Evolutionary conservation across 441 rosid species (phyloP).

Genomic region (Codiaeum variegatum): DNA sequence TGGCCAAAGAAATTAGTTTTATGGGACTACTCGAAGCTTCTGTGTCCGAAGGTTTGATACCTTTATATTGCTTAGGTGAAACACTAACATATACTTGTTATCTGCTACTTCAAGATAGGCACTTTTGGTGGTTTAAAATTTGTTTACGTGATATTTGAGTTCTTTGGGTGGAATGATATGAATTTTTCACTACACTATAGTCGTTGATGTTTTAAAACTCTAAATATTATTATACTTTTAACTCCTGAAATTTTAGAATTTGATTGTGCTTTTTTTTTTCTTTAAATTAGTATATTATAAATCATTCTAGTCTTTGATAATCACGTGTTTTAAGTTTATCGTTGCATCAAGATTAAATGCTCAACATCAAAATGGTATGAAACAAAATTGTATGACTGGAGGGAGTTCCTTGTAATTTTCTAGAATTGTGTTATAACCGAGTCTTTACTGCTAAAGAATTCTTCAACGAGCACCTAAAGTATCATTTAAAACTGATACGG

Average conservation of each 20-base stretch:
- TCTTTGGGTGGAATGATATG: background rate
- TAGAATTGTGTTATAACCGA: background rate
- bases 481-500: too few species aligned
- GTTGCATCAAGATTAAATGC: background rate
- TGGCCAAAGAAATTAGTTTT: background rate
- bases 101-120: background rate
- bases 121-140: background rate
- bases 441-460: background rate
- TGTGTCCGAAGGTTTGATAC: background rate
- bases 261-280: background rate
- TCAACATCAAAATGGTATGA: too few species aligned
- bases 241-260: background rate
- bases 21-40: background rate
- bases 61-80: background rate
- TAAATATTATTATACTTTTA: too few species aligned
- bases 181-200: background rate
- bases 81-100: too few species aligned
- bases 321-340: background rate
- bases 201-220: background rate
- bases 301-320: background rate
- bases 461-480: too few species aligned
- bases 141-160: background rate
- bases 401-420: background rate
- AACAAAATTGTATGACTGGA: background rate
- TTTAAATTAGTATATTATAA: background rate